Conservation (phyloP, 2,329 filamentous ascomycete species). For the Talaromyces sp. region DNA sequence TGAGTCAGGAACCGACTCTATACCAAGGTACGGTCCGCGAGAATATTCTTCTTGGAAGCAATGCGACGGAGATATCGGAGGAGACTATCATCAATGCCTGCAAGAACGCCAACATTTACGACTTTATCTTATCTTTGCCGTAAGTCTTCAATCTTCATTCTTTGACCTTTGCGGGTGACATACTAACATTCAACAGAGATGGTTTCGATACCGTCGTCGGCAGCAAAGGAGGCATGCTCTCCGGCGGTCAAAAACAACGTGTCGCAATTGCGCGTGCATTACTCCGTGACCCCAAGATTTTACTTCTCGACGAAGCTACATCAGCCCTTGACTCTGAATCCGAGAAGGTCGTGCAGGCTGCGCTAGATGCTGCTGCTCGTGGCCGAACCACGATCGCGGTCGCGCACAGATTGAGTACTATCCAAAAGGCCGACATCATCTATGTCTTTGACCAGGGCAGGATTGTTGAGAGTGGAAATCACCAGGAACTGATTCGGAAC, state of each 20-base stretch:
- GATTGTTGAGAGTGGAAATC: conserved; percentile 80
- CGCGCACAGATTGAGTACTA: conserved; percentile 85
- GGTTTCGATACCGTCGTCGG: conserved; percentile 84
- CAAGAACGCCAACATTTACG: conserved; percentile 87
- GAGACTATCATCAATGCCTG: conserved; percentile 73
- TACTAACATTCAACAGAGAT: conserved; percentile 47
- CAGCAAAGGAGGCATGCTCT: conserved; percentile 78
- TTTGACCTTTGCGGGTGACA: conserved; percentile 7
- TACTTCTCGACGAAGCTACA: conserved; percentile 76
- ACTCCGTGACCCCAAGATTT: conserved; percentile 82
- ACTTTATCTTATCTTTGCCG: conserved; percentile 82
- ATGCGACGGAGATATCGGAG: conserved; percentile 65
- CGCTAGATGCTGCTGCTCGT: conserved; percentile 76
- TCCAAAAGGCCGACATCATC: conserved; percentile 90
- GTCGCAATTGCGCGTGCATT: conserved; percentile 89
- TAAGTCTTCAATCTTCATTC: conserved; percentile 45
- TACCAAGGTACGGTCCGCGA: conserved; percentile 91
- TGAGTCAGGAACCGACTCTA: conserved; percentile 89
- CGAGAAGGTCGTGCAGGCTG: conserved; percentile 60
- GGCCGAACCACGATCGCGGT: conserved; percentile 90
- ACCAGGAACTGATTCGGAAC: conserved; percentile 66
- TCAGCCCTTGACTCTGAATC: conserved; percentile 51
- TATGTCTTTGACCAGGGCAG: conserved; percentile 93
- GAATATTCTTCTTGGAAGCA: conserved; percentile 78
- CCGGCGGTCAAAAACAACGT: conserved; percentile 91